A percentile compares a stretch with the other conserved stretches of the same genome.
phyloP scores from a whole-genome alignment of 2,329 filamentous ascomycete species.

The Fusarium chaquense region DNA sequence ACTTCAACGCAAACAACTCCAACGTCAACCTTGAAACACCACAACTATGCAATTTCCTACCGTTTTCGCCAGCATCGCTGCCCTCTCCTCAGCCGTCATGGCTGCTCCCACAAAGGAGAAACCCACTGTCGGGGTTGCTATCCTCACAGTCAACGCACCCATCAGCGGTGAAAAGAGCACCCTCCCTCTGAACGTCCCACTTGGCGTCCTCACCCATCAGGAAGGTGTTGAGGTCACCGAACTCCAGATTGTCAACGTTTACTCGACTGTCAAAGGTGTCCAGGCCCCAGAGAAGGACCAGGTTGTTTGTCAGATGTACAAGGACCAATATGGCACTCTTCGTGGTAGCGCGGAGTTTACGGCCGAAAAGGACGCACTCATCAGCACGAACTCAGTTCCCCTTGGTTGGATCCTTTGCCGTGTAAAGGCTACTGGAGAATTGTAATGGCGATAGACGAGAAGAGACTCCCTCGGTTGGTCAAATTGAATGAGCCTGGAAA shows the following conservation, averaged over 20 bases:
- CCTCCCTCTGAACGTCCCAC: conserved; percentile 9
- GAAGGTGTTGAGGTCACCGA: conserved; percentile 11
- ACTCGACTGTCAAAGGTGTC: conserved; percentile 8
- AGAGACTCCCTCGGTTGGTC: no score
- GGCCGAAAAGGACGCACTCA: not conserved
- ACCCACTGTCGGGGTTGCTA: not conserved
- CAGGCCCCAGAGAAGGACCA: conserved; percentile 3
- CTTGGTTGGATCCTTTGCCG: conserved; percentile 38
- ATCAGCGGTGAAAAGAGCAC: not conserved
- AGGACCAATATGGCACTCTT: conserved; percentile 20
- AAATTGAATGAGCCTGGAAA: no score
- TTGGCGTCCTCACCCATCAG: conserved; percentile 18
- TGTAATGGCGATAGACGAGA: no score
- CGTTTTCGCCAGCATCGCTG: not conserved
- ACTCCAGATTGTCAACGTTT: not conserved
- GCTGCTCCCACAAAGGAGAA: conserved; percentile 13
- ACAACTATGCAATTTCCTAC: conserved; percentile 18
- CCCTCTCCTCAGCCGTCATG: not conserved
- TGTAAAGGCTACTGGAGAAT: not conserved
- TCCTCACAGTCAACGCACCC: conserved; percentile 16
- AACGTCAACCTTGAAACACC: not conserved
- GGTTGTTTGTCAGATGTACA: conserved; percentile 35
- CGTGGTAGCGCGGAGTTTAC: conserved; percentile 25
- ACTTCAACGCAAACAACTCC: not conserved
- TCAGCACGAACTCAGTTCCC: conserved; percentile 28